Percentiles rank a stretch among this genome's conserved stretches.
Evolutionary conservation across 805 yeast genomes (phyloP).

Genomic region (Candida mattraensis): DNA sequence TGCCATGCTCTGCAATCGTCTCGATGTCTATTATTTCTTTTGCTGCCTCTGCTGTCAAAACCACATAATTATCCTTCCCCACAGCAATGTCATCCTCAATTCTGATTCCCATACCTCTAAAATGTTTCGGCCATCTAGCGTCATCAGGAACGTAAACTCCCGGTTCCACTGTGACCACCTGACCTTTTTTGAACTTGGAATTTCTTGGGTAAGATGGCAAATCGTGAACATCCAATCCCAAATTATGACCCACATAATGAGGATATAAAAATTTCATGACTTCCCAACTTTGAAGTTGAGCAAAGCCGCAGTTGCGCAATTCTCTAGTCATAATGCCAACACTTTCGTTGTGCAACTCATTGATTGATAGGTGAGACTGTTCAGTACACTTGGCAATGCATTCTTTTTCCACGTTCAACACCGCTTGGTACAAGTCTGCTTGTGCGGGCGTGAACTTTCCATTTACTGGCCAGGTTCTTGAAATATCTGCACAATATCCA

Average conservation of each 20-base stretch:
- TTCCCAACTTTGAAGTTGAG: constrained; percentile 49
- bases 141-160: constrained; percentile 86
- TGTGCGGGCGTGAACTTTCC: constrained; percentile 78
- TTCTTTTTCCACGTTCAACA: constrained; percentile 73
- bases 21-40: constrained; percentile 87
- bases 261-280: constrained; percentile 69
- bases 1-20: constrained; percentile 58
- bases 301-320: constrained; percentile 71
- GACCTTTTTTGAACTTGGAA: constrained; percentile 57
- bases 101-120: constrained; percentile 87
- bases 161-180: constrained; percentile 93
- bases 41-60: constrained; percentile 77
- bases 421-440: constrained; percentile 84
- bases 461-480: constrained; percentile 92
- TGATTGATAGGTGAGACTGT: constrained; percentile 51
- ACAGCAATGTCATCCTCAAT: constrained; percentile 92
- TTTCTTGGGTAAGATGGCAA: constrained; percentile 63
- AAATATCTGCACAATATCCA: constrained; percentile 93
- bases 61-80: constrained; percentile 54
- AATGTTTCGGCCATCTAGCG: constrained; percentile 72
- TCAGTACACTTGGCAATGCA: constrained; percentile 73
- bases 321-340: constrained; percentile 59
- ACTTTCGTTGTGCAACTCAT: constrained; percentile 74
- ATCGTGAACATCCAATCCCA: constrained; percentile 92
- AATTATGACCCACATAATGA: constrained; percentile 92